These are phyloP conservation scores for Tulasnella sp. DNA, from an alignment of 768 basidiomycete species.

Conservation along the genomic window DNA sequence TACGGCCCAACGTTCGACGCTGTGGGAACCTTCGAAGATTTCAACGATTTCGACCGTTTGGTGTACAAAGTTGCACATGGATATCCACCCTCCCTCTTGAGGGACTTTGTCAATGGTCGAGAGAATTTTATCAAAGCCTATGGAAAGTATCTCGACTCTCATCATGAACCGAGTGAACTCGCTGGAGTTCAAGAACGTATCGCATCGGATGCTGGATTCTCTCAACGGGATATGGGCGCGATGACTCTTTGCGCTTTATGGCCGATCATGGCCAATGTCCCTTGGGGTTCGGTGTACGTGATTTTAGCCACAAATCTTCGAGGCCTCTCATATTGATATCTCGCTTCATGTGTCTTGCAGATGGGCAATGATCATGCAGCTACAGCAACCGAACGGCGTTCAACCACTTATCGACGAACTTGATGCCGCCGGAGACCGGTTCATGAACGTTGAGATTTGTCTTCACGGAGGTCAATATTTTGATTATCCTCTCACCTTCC, in stretches of 20 bases:
- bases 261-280: constrained; percentile 10
- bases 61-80: constrained; percentile 5
- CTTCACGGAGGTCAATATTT: neutral
- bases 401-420: constrained; percentile 11
- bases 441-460: neutral
- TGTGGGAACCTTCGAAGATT: neutral
- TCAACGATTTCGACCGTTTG: constrained; percentile 7
- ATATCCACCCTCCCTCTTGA: constrained; percentile 7
- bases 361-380: constrained; percentile 6
- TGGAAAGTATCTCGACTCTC: constrained; percentile 4
- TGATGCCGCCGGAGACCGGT: neutral
- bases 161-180: constrained; percentile 2
- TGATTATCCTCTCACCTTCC: neutral
- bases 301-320: too few species aligned
- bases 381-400: constrained; percentile 13
- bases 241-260: constrained; percentile 5
- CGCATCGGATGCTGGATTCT: neutral
- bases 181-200: constrained; percentile 2
- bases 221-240: constrained; percentile 1
- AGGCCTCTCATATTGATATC: neutral
- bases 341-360: neutral
- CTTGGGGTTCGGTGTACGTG: constrained; percentile 4
- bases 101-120: neutral
- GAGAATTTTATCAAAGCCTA: constrained; percentile 2
- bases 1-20: constrained; percentile 15